Base-by-base conservation (phyloP, 2,329 filamentous ascomycete genomes). In the Cladosporium sp. region DNA sequence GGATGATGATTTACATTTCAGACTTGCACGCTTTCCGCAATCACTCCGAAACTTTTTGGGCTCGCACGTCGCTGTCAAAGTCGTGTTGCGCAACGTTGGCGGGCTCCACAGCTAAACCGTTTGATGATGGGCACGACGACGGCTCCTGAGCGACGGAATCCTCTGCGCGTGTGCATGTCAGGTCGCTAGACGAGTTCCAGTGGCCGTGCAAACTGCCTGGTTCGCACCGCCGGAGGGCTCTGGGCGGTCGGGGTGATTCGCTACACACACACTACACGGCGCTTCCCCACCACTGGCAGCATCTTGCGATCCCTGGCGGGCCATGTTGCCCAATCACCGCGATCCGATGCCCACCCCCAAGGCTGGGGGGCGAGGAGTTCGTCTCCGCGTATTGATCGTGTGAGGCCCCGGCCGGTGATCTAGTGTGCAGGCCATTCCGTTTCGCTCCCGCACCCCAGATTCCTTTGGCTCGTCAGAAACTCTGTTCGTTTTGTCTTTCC, bases 361-460 rank as follows among this genome's bases (percentile, higher is more conserved):
- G 50, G 48, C 40, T 32, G 17, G 36, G 17, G 36, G 39, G 47
- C 37, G 42, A 44, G 43, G 50, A 40, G 20, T 30, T 37, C 39
- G 37, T 41, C 56, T 58, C 56, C 56, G 56, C 58, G 59, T 56
- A 54, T 47, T 59, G 58, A 55, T 61, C 57, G 58, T 61, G 55
- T 57, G 55, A 52, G 50, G 53, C 50, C 44, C 51, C 54, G 43
- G 40, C 27, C 43, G 42, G 44, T 52, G 40, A 44, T 47, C 52
- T 54, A 43, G 41, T 47, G 53, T 50, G 51, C 29, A 42, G 44
- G 43, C 36, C 32, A 32, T 36, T 47, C 34, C 40, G 44, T 47
- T 43, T 43, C 37, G 17, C 37, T 40, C 37, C 27, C 45, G 27
- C 45, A 22, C 56, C 56, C 56, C 56, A 51, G 54, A 52, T 53